A percentile compares a stretch with the other conserved stretches of the same genome.
Conservation (phyloP, 2,329 filamentous ascomycete species). For the Cladosporium sp. region DNA sequence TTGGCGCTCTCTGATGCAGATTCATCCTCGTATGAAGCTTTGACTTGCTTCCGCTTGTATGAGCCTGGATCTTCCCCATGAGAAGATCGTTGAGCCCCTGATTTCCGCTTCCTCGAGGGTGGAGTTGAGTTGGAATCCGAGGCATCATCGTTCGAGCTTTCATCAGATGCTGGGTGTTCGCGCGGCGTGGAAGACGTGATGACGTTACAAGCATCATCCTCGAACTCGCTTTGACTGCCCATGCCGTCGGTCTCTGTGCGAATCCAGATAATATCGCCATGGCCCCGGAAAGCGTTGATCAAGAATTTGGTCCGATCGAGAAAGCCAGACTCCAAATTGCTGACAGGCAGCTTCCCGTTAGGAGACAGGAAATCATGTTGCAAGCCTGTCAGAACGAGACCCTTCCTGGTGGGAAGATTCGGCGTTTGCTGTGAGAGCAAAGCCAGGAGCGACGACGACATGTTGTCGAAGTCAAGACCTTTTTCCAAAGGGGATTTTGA, state of each 20-base stretch:
- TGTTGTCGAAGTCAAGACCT: neutral
- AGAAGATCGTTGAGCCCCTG: neutral
- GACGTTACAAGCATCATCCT: constrained; percentile 5
- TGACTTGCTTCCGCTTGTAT: neutral
- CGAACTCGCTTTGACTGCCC: neutral
- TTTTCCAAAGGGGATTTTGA: neutral
- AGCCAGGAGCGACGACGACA: constrained; percentile 2
- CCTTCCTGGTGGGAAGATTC: constrained; percentile 57
- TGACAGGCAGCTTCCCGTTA: constrained; percentile 64
- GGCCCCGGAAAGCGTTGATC: constrained; percentile 66
- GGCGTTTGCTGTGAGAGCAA: constrained; percentile 40
- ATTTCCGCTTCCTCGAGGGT: constrained; percentile 9
- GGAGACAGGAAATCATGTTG: constrained; percentile 83
- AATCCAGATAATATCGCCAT: constrained; percentile 78
- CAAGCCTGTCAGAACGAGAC: constrained; percentile 77
- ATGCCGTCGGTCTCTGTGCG: constrained; percentile 61
- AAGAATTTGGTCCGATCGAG: constrained; percentile 63
- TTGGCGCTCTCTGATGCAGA: neutral
- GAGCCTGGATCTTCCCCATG: neutral
- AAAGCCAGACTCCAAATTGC: constrained; percentile 55
- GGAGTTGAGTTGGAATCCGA: constrained; percentile 2
- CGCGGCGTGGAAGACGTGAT: constrained; percentile 5
- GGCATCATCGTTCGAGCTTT: constrained; percentile 1
- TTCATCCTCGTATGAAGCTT: constrained; percentile 1
- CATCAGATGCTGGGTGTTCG: neutral